A percentile compares a stretch with the other conserved stretches of the same genome.
Conservation (phyloP, 148 eudicot genomes). For the Oxyria digyna region DNA sequence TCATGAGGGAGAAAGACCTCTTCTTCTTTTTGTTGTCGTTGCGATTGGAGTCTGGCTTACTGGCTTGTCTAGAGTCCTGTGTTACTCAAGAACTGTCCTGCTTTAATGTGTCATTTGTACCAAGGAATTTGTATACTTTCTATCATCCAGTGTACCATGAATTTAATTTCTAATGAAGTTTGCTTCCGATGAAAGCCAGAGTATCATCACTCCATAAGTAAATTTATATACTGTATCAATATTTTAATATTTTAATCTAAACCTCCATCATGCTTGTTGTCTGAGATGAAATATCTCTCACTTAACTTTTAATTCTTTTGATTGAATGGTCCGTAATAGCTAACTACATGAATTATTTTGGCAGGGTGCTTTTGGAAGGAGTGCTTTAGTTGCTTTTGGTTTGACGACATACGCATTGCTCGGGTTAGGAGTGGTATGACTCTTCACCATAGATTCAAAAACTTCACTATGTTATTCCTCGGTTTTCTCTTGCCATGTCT, state of each 20-base stretch:
- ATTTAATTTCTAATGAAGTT: not conserved
- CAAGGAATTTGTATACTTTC: not conserved
- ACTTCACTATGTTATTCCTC: no score
- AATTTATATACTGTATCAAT: not conserved
- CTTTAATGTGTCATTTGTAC: not conserved
- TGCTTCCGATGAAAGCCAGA: not conserved
- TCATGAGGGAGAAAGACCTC: not conserved
- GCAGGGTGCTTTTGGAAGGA: constrained; percentile 94
- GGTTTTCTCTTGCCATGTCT: no score
- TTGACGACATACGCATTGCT: constrained; percentile 79
- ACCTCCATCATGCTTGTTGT: not conserved
- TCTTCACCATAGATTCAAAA: not conserved
- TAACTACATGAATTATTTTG: not conserved
- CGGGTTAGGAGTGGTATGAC: constrained; percentile 80
- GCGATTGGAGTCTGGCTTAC: not conserved
- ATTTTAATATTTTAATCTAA: not conserved
- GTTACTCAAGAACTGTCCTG: not conserved
- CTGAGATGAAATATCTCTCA: not conserved
- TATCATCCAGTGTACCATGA: not conserved
- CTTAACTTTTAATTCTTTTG: not conserved
- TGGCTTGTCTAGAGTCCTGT: not conserved
- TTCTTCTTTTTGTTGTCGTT: not conserved
- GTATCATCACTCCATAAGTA: not conserved
- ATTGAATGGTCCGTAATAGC: not conserved
- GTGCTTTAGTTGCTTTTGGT: constrained; percentile 60